These are phyloP conservation scores for Moesziomyces antarcticus DNA, from an alignment of 1,284 basidiomycete species.

Conservation along the genomic window DNA sequence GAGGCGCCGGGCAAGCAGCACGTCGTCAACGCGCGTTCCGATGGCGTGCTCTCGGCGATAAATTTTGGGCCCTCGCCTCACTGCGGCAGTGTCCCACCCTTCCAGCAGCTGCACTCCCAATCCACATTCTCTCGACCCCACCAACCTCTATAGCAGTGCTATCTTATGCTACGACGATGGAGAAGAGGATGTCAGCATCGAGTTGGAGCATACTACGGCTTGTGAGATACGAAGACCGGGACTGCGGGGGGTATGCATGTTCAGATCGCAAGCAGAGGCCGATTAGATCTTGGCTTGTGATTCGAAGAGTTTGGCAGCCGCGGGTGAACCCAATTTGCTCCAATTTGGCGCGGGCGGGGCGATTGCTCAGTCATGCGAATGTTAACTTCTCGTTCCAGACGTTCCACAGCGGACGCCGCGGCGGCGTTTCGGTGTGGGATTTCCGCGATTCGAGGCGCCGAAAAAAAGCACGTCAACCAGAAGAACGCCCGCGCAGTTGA, in stretches of 20 bases:
- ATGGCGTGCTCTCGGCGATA: constrained; percentile 18
- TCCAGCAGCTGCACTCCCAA: no score
- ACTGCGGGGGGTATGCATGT: neutral
- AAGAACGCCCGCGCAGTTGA: neutral
- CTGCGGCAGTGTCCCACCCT: neutral
- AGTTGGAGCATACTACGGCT: no score
- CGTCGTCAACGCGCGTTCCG: constrained; percentile 7
- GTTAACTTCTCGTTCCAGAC: constrained; percentile 47
- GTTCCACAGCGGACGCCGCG: constrained; percentile 15
- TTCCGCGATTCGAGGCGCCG: neutral
- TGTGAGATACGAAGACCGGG: no score
- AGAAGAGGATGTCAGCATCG: neutral
- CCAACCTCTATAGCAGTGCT: no score
- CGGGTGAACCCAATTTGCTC: neutral
- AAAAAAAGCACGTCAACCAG: neutral
- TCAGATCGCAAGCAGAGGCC: neutral
- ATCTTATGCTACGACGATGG: no score
- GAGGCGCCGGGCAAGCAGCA: neutral
- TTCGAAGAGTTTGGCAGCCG: constrained; percentile 4
- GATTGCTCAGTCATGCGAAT: constrained; percentile 8
- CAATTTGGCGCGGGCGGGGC: no score
- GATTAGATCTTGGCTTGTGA: neutral
- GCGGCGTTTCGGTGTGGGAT: neutral
- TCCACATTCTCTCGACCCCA: no score
- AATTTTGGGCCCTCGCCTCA: neutral